Evolutionary conservation across 2,329 filamentous ascomycete genomes (phyloP), one percentile per base, ranked within the genome.

Genomic region (Mycocentrospora acerina): DNA sequence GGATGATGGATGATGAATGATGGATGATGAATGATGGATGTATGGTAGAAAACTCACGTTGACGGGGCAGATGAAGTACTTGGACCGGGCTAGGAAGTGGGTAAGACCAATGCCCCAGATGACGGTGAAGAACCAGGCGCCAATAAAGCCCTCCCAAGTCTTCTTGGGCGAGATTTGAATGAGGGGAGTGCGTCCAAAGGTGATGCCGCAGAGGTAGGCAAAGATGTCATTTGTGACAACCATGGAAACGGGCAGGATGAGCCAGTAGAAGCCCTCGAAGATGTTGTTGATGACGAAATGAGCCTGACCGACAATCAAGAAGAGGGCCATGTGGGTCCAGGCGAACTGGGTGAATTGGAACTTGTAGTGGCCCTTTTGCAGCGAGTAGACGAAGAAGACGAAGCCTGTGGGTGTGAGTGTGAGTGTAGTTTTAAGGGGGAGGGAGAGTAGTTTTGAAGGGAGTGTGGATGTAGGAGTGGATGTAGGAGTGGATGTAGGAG

Each of bases 241-340:
- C 57, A 98, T 80, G 36, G 89, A 85, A 7, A 89, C 90, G 7
- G 93, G 93, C 29, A 98, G 73, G 79, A 97, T 96, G 77, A 98
- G 97, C 93, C 93, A 98, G 67, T 98, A 95, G 87, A 98, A 90
- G 73, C 93, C 93, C 73, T 98, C 93, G 58, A 98, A 94, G 52
- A 98, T 86, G 71, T 98, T 98, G 79, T 98, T 98, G 88, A 98
- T 97, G 73, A 97, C 89, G 69, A 98, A 98, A 68, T 98, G 93
- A 11, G 93, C 90, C 70, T 98, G 90, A 5, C 95, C 90, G 26
- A 97, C 91, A 59, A 98, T 96, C 60, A 98, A 78, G 75, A 95
- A 97, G 14, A 98, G 81, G 4, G 94, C 93, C 90, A 98, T 97
- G 69, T 98, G 93, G 11, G 93, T 97, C 93, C 93, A 98, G 37